Conservation (phyloP, 225 moss, liverwort and hornwort species). For the Ulota crispa region DNA sequence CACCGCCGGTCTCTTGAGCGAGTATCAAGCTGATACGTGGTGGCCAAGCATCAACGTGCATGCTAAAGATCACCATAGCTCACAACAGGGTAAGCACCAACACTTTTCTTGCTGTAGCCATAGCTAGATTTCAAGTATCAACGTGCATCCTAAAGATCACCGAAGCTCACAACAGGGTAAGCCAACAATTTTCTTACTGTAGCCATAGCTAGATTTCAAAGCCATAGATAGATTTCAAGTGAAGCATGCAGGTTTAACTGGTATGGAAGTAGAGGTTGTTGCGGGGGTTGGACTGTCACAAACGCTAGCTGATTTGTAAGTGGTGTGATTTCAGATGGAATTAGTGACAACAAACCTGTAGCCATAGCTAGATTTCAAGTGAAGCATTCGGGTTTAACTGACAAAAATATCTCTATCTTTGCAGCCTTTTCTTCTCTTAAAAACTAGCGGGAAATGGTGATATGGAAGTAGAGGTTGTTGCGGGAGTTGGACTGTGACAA, state of each 20-base stretch:
- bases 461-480: neutral
- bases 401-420: no score
- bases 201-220: neutral
- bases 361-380: neutral
- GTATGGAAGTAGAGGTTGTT: neutral
- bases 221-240: neutral
- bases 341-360: constrained; percentile 11
- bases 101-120: neutral
- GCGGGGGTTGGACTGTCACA: neutral
- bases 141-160: constrained; percentile 32
- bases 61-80: constrained; percentile 29
- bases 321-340: constrained; percentile 21
- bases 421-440: no score
- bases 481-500: neutral
- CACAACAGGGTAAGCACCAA: constrained; percentile 28
- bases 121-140: neutral
- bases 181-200: neutral
- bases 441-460: no score
- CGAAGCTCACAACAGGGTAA: constrained; percentile 29
- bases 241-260: neutral
- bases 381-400: neutral
- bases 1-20: constrained; percentile 44
- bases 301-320: neutral
- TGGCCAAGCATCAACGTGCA: constrained; percentile 43
- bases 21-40: constrained; percentile 74